Conservation (phyloP, 2,329 filamentous ascomycete genomes). For the Nectriaceae sp. region DNA sequence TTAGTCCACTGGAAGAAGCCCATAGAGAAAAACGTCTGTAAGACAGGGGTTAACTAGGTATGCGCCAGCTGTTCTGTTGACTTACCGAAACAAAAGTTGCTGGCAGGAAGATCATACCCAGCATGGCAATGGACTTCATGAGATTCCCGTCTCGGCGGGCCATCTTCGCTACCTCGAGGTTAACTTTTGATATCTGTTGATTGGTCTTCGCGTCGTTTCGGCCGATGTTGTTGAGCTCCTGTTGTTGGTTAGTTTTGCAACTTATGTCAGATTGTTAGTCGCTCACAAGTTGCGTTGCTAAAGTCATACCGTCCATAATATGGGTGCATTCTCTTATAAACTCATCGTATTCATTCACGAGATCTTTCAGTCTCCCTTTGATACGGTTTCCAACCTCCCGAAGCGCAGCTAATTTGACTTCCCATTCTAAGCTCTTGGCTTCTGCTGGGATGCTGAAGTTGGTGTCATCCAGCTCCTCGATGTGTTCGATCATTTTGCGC, state of each 20-base stretch:
- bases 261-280: not conserved
- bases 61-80: not conserved
- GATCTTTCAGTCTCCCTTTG: constrained; percentile 10
- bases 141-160: constrained; percentile 14
- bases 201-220: constrained; percentile 12
- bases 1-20: constrained; percentile 4
- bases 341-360: constrained; percentile 18
- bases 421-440: not conserved
- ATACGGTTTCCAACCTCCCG: constrained; percentile 3
- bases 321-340: constrained; percentile 15
- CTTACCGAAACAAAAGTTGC: constrained; percentile 29
- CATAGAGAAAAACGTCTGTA: constrained; percentile 9
- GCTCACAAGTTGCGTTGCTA: constrained; percentile 18
- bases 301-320: constrained; percentile 16
- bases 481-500: constrained; percentile 20
- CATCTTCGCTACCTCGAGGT: constrained; percentile 12
- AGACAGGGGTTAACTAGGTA: not conserved
- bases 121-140: constrained; percentile 18
- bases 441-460: not conserved
- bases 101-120: constrained; percentile 29
- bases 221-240: constrained; percentile 6
- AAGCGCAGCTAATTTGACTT: not conserved
- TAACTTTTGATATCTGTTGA: not conserved
- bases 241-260: not conserved
- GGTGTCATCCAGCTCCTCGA: constrained; percentile 5